Conservation (phyloP, 139 green algal species). For the Haematococcus sp. region DNA sequence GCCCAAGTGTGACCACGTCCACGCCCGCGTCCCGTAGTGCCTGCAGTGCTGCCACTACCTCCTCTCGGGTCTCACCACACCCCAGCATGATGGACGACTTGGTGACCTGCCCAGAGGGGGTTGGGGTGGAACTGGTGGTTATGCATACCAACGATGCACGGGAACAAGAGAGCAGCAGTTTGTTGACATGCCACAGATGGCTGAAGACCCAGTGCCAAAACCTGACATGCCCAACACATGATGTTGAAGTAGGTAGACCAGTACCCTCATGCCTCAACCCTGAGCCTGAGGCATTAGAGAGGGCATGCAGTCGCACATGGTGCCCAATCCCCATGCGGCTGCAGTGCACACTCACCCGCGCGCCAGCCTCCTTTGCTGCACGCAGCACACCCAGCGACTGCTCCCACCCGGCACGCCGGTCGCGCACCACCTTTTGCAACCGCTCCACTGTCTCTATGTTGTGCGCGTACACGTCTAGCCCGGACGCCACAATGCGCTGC, state of each 20-base stretch:
- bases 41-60: constrained; percentile 52
- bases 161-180: background rate
- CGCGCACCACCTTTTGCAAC: constrained; percentile 72
- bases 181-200: background rate
- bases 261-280: too few species aligned
- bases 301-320: too few species aligned
- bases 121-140: background rate
- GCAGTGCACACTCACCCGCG: constrained; percentile 5
- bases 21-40: constrained; percentile 60
- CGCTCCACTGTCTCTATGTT: constrained; percentile 96
- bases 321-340: too few species aligned
- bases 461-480: constrained; percentile 98
- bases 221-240: too few species aligned
- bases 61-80: constrained; percentile 85
- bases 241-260: too few species aligned
- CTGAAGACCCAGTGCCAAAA: too few species aligned
- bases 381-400: constrained; percentile 84
- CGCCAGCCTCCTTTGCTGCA: constrained; percentile 79
- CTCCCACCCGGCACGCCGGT: constrained; percentile 86
- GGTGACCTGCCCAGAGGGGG: constrained; percentile 56
- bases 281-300: too few species aligned
- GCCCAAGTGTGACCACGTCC: constrained; percentile 97
- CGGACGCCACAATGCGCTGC: constrained; percentile 66
- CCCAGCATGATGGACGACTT: constrained; percentile 99
- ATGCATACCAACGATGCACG: background rate